Conservation (phyloP, 768 basidiomycete genomes). For the Phallus indusiatus region DNA sequence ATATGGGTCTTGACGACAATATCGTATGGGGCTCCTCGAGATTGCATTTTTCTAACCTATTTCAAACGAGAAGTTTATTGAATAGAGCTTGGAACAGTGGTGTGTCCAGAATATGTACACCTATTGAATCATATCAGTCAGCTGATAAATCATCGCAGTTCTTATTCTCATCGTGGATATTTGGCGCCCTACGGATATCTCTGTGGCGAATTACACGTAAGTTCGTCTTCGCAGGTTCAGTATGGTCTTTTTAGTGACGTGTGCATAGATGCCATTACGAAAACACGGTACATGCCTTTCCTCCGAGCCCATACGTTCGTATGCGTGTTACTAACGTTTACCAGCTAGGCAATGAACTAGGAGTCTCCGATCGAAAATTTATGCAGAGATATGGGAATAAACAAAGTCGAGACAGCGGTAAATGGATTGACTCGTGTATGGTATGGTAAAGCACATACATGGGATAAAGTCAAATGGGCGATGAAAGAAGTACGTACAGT, state of each 20-base stretch:
- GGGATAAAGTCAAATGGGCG: constrained; percentile 43
- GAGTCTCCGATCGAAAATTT: constrained; percentile 40
- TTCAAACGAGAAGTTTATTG: constrained; percentile 32
- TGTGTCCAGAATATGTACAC: too few species aligned
- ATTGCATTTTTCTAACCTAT: background rate
- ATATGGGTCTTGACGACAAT: constrained; percentile 46
- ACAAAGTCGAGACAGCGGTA: constrained; percentile 32
- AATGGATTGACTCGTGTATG: constrained; percentile 42
- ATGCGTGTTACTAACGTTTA: background rate
- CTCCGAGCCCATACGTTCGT: background rate
- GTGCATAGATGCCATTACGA: constrained; percentile 30
- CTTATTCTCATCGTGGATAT: constrained; percentile 40
- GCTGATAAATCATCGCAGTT: constrained; percentile 13
- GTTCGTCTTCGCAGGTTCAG: background rate
- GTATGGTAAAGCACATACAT: constrained; percentile 43
- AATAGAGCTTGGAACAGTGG: constrained; percentile 35
- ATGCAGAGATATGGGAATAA: constrained; percentile 36
- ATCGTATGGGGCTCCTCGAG: constrained; percentile 26
- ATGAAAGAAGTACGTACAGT: constrained; percentile 32
- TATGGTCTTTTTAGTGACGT: background rate
- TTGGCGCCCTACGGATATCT: constrained; percentile 40
- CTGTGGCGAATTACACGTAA: constrained; percentile 37
- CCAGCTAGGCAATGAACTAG: constrained; percentile 36
- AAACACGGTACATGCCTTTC: constrained; percentile 15
- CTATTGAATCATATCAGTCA: too few species aligned